Evolutionary conservation across 169 alveolate species (phyloP), one percentile per base, ranked within the genome.

Genomic region (Babesia ovata): DNA sequence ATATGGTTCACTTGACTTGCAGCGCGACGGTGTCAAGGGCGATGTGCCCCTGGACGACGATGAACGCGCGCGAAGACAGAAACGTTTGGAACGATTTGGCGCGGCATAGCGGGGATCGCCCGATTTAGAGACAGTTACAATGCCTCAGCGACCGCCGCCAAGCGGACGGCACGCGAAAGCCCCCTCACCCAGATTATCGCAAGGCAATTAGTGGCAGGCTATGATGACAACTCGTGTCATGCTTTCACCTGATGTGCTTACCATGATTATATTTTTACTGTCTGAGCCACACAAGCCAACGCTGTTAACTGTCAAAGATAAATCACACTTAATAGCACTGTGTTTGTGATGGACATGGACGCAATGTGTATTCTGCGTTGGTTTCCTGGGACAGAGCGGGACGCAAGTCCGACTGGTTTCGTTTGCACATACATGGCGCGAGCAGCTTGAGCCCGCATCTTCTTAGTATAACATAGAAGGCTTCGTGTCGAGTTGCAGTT

Each of bases 181-280:
- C n/a, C 6, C 39, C 39, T 33, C 39, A 33, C 39, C 2, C 39
- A 22, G 33, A 4, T 50, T 50, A 50, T 50, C 58, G 24, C 21
- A 22, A 56, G 21, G 28, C 36, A 56, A 56, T 22, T 13, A 3
- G 19, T 17, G 44, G 39, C 14, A 12, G 73, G 86, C 86, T 19
- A 76, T 76, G 86, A 76, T 76, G 86, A 76, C 86, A 66, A 56
- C 19, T 12, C 6, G 39, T 29, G 54, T 59, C 72, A 56, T 76
- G 87, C 59, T 45, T 61, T 28, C 63, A 46, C 46, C 33, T 44
- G 42, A 67, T 67, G 48, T 49, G 76, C 76, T 67, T 58, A 52
- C 66, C 60, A 70, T 78, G 87, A 78, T 62, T 60, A 60, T 60
- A 78, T 78, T 78, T 78, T 73, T 78, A 78, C 87, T 78, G 87